Conservation (phyloP, 768 basidiomycete species). For the Mycena polygramma region DNA sequence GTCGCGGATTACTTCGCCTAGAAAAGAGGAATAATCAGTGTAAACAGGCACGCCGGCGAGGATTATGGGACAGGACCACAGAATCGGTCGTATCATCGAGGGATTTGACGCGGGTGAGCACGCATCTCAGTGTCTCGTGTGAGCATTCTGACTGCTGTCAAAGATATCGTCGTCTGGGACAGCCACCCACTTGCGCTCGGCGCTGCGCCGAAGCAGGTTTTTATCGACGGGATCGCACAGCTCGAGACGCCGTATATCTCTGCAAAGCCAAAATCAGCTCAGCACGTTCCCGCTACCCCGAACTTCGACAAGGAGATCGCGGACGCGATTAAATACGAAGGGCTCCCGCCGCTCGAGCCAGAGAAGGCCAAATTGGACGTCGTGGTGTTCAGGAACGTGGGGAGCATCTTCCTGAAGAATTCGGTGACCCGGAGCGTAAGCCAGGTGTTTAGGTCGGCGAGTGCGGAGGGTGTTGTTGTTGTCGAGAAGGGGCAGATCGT, state of each 20-base stretch:
- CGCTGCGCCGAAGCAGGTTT: slow-evolving; percentile 85
- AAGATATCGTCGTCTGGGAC: slow-evolving; percentile 76
- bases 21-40: slow-evolving; percentile 66
- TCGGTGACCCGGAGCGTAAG: not conserved
- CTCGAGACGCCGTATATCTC: slow-evolving; percentile 50
- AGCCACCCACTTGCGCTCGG: slow-evolving; percentile 85
- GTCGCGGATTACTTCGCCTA: slow-evolving; percentile 72
- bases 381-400: slow-evolving; percentile 34
- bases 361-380: slow-evolving; percentile 9
- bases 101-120: slow-evolving; percentile 77
- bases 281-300: slow-evolving; percentile 66
- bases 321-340: slow-evolving; percentile 71
- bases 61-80: slow-evolving; percentile 1
- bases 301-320: slow-evolving; percentile 73
- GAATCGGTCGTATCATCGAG: slow-evolving; percentile 37
- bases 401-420: slow-evolving; percentile 30
- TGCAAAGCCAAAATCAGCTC: slow-evolving; percentile 62
- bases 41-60: slow-evolving; percentile 47
- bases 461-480: slow-evolving; percentile 22
- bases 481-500: slow-evolving; percentile 26
- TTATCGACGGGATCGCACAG: slow-evolving; percentile 87
- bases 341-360: slow-evolving; percentile 68
- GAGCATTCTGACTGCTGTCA: not conserved
- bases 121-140: not conserved
- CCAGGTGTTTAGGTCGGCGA: slow-evolving; percentile 27